phyloP scores from a whole-genome alignment of 1,284 basidiomycete genomes.

The Phlebopus sp. region DNA sequence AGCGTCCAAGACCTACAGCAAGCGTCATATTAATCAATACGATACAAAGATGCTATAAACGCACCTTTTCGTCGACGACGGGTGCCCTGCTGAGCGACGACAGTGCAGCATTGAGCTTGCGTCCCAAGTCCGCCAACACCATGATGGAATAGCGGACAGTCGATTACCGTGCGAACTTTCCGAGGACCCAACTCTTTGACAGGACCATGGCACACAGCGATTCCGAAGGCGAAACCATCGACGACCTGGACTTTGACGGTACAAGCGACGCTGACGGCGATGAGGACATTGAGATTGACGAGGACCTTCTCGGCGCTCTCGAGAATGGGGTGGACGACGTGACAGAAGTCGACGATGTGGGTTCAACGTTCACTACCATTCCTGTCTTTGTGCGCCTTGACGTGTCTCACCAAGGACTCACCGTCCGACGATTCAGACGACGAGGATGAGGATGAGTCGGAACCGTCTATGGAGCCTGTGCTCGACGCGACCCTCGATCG shows the following conservation, averaged over 20 bases:
- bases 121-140: conserved; percentile 96
- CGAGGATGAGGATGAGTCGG: conserved; percentile 47
- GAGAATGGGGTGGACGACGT: conserved; percentile 55
- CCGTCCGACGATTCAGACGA: conserved; percentile 55
- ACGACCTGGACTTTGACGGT: conserved; percentile 53
- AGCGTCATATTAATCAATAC: conserved; percentile 41
- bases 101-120: conserved; percentile 91
- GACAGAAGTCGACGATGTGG: conserved; percentile 63
- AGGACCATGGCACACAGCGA: conserved; percentile 52
- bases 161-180: conserved; percentile 26
- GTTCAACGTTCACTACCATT: conserved; percentile 19
- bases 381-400: conserved; percentile 6
- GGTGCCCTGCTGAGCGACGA: conserved; percentile 86
- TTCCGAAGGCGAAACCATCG: conserved; percentile 62
- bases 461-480: conserved; percentile 29
- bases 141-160: conserved; percentile 46
- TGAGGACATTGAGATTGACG: conserved; percentile 47
- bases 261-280: conserved; percentile 46
- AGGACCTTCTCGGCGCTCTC: conserved; percentile 50
- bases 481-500: conserved; percentile 20
- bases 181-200: conserved; percentile 1
- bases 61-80: conserved; percentile 86
- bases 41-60: conserved; percentile 18
- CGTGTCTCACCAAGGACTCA: conserved; percentile 39
- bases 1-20: conserved; percentile 80